A percentile compares a stretch with the other conserved stretches of the same genome.
phyloP scores from a whole-genome alignment of 2,329 filamentous ascomycete genomes.

The Neonectria faginata region DNA sequence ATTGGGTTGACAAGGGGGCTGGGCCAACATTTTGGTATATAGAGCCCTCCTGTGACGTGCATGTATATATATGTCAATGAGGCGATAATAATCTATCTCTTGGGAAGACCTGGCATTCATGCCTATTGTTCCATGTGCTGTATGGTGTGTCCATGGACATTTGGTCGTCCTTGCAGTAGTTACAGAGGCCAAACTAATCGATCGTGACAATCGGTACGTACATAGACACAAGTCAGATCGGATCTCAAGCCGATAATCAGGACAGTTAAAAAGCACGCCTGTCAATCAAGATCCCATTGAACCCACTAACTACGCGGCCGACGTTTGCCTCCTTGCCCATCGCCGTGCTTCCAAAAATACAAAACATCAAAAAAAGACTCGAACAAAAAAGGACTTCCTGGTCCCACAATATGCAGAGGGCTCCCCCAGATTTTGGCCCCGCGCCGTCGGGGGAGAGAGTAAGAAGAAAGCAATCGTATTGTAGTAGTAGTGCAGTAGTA shows the following conservation, averaged over 20 bases:
- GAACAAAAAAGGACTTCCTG: slow-evolving; percentile 31
- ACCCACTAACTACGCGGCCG: slow-evolving; percentile 42
- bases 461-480: slow-evolving; percentile 19
- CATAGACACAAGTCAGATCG: not conserved
- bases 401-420: slow-evolving; percentile 27
- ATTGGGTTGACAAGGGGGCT: not conserved
- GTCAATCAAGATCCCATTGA: slow-evolving; percentile 41
- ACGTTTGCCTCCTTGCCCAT: slow-evolving; percentile 44
- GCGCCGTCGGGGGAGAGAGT: not conserved
- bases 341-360: slow-evolving; percentile 43
- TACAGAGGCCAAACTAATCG: not conserved
- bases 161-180: not conserved
- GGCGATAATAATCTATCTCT: slow-evolving; percentile 25
- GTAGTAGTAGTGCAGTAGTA: slow-evolving; percentile 15
- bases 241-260: not conserved
- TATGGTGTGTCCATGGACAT: slow-evolving; percentile 4
- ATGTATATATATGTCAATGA: slow-evolving; percentile 28
- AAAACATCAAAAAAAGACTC: slow-evolving; percentile 34
- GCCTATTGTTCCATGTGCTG: slow-evolving; percentile 3
- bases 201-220: not conserved
- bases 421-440: slow-evolving; percentile 20
- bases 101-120: not conserved
- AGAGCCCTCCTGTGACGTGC: slow-evolving; percentile 15
- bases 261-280: slow-evolving; percentile 10
- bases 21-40: slow-evolving; percentile 20